Conservation (phyloP, 805 yeast genomes). For the Groenewaldozyma tartarivorans region DNA sequence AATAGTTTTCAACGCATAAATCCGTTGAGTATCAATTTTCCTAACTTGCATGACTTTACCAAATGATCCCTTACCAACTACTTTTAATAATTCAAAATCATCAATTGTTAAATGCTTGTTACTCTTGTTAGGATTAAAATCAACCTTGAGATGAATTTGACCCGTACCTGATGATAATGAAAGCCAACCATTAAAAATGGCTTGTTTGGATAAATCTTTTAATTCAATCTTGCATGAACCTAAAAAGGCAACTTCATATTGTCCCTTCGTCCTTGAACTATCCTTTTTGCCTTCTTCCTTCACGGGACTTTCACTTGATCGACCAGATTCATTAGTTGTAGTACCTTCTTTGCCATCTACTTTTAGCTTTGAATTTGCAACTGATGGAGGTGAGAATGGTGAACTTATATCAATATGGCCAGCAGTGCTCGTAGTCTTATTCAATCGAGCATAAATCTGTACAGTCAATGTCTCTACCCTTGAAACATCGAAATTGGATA, state of each 20-base stretch:
- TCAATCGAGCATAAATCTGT: slow-evolving; percentile 66
- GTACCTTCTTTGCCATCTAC: too few relatives aligned
- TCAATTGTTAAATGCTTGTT: slow-evolving; percentile 66
- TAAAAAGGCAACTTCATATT: slow-evolving; percentile 56
- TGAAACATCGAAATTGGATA: slow-evolving; percentile 83
- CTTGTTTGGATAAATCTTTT: slow-evolving; percentile 17
- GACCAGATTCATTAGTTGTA: not conserved
- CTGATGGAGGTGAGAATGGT: slow-evolving; percentile 8
- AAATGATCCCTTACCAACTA: slow-evolving; percentile 95
- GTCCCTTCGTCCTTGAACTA: slow-evolving; percentile 16
- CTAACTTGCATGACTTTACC: slow-evolving; percentile 99
- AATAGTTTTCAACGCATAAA: slow-evolving; percentile 89
- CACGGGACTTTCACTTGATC: not conserved
- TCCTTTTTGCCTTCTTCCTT: not conserved
- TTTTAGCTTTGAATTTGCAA: not conserved
- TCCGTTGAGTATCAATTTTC: slow-evolving; percentile 88
- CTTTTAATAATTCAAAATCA: slow-evolving; percentile 87
- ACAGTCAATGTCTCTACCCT: slow-evolving; percentile 57
- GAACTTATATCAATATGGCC: slow-evolving; percentile 5
- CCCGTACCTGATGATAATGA: slow-evolving; percentile 24
- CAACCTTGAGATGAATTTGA: slow-evolving; percentile 43
- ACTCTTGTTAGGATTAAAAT: slow-evolving; percentile 50
- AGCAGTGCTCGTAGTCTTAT: slow-evolving; percentile 1
- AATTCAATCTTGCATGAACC: slow-evolving; percentile 57
- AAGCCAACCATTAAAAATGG: slow-evolving; percentile 15